Evolutionary conservation across 345 rosid species (phyloP).

Genomic region (Atalantia buxifolia): DNA sequence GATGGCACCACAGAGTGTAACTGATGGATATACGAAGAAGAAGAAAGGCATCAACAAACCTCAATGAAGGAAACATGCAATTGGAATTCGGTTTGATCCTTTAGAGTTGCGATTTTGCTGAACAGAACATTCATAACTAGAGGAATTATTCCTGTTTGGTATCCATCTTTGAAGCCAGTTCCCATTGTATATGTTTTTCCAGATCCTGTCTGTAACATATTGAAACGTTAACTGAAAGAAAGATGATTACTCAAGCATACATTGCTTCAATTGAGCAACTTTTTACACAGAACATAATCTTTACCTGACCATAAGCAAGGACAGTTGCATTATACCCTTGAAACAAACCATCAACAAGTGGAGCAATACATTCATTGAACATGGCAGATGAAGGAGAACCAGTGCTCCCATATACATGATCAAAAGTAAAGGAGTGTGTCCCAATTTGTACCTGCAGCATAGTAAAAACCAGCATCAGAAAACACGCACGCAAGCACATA

Average conservation of each 20-base stretch:
- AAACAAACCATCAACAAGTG: slow-evolving; percentile 93
- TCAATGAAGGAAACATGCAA: slow-evolving; percentile 92
- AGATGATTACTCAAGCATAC: neutral
- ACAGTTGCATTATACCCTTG: slow-evolving; percentile 99
- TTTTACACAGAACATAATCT: slow-evolving; percentile 3
- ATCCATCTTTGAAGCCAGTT: slow-evolving; percentile 80
- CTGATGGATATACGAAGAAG: slow-evolving; percentile 1
- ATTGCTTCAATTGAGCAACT: slow-evolving; percentile 1
- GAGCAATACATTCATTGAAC: slow-evolving; percentile 86
- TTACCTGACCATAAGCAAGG: slow-evolving; percentile 99
- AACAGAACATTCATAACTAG: slow-evolving; percentile 87
- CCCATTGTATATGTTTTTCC: slow-evolving; percentile 99
- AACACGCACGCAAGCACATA: neutral
- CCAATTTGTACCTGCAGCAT: slow-evolving; percentile 87
- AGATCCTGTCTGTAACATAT: slow-evolving; percentile 79
- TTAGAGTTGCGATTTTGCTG: slow-evolving; percentile 72
- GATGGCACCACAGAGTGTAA: neutral
- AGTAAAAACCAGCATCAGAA: slow-evolving; percentile 7
- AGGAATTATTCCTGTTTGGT: slow-evolving; percentile 78
- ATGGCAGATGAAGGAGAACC: slow-evolving; percentile 74
- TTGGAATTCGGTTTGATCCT: slow-evolving; percentile 80
- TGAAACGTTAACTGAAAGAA: slow-evolving; percentile 15
- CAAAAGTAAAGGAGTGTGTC: slow-evolving; percentile 92
- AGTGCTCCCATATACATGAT: slow-evolving; percentile 93
- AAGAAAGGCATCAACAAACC: slow-evolving; percentile 43